A percentile compares a stretch with the other conserved stretches of the same genome.
These are phyloP conservation scores for Neurospora sp. DNA, from an alignment of 495 filamentous ascomycete species.

Conservation along the genomic window DNA sequence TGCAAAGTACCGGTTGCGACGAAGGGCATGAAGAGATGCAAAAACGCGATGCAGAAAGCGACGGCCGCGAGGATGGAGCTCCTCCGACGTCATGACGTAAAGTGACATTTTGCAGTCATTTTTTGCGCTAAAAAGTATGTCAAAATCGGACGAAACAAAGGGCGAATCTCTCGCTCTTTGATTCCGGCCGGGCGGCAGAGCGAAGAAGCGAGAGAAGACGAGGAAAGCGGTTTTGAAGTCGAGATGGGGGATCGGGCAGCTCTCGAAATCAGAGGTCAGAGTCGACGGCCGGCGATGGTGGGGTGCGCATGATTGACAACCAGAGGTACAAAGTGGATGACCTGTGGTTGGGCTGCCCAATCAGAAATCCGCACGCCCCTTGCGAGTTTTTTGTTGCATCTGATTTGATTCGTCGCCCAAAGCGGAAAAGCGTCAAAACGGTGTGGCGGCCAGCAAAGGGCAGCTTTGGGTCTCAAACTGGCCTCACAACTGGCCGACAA, in stretches of 20 bases:
- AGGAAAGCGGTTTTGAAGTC: slow-evolving; percentile 2
- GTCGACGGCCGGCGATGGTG: slow-evolving; percentile 14
- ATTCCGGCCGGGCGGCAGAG: slow-evolving; percentile 5
- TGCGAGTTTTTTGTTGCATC: slow-evolving; percentile 16
- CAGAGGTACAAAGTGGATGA: slow-evolving; percentile 29
- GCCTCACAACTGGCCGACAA: neutral
- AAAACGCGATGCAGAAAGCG: slow-evolving; percentile 16
- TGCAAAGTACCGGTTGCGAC: slow-evolving; percentile 7
- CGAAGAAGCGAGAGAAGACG: slow-evolving; percentile 24
- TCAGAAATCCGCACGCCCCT: slow-evolving; percentile 28
- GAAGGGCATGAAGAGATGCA: slow-evolving; percentile 11
- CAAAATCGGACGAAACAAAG: slow-evolving; percentile 10
- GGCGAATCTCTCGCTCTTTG: neutral
- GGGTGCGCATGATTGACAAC: slow-evolving; percentile 28
- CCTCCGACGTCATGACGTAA: neutral
- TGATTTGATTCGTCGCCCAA: slow-evolving; percentile 19
- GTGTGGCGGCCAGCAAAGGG: slow-evolving; percentile 17
- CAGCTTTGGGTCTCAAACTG: neutral
- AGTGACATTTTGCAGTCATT: neutral
- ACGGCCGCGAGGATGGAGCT: neutral
- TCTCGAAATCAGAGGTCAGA: slow-evolving; percentile 27
- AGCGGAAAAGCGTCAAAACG: slow-evolving; percentile 20
- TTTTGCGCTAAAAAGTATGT: slow-evolving; percentile 9
- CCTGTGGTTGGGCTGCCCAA: slow-evolving; percentile 29
- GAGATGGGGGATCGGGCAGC: slow-evolving; percentile 18